Conservation (phyloP, 2,329 filamentous ascomycete genomes). For the Sporothrix dimorphospora region DNA sequence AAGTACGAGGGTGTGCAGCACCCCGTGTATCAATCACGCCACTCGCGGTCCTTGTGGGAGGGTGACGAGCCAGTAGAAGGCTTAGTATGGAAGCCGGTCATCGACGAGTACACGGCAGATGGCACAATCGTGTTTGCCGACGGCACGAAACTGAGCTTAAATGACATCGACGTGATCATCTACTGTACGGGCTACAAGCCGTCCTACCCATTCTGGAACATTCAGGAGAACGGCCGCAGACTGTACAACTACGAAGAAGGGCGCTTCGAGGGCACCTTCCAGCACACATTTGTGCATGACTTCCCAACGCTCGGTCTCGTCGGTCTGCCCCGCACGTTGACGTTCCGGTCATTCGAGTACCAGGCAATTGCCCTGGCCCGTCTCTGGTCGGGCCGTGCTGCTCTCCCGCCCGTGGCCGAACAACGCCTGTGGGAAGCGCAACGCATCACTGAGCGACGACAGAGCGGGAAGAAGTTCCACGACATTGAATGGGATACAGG, state of each 20-base stretch:
- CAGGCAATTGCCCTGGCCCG: constrained; percentile 45
- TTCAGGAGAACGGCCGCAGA: constrained; percentile 46
- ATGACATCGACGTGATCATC: constrained; percentile 71
- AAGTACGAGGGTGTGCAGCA: constrained; percentile 43
- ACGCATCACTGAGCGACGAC: constrained; percentile 40
- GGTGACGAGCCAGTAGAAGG: constrained; percentile 57
- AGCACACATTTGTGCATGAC: constrained; percentile 56
- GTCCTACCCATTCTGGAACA: constrained; percentile 74
- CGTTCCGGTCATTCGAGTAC: constrained; percentile 46
- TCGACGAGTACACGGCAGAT: constrained; percentile 52
- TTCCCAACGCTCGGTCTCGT: constrained; percentile 54
- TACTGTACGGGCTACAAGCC: constrained; percentile 93
- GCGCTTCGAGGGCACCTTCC: constrained; percentile 50
- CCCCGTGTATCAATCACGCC: constrained; percentile 64
- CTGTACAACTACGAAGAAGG: constrained; percentile 55
- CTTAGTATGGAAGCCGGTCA: constrained; percentile 63
- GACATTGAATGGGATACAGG: constrained; percentile 57
- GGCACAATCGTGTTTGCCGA: constrained; percentile 53
- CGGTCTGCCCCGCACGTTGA: constrained; percentile 53
- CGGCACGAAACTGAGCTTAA: constrained; percentile 58
- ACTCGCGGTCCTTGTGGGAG: constrained; percentile 54
- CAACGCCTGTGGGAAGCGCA: constrained; percentile 53
- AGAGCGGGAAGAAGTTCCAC: constrained; percentile 52
- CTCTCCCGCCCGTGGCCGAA: constrained; percentile 46
- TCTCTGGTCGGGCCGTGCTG: constrained; percentile 43